These are phyloP conservation scores for Acer campestre DNA, from an alignment of 345 rosid genomes.

Conservation along the genomic window DNA sequence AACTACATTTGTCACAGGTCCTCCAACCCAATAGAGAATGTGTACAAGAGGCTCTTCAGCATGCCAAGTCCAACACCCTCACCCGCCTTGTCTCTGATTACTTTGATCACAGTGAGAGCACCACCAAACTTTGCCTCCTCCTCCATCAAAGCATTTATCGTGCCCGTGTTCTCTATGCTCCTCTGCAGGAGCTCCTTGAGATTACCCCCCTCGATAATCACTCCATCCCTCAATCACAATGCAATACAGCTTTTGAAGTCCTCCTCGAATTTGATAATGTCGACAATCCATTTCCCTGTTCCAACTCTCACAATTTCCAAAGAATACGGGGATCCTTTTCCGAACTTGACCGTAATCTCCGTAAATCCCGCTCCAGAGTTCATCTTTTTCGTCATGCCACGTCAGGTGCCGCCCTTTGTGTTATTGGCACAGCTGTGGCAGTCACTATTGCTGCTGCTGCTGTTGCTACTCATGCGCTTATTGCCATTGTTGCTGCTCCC, in stretches of 20 bases:
- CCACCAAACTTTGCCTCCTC: constrained; percentile 54
- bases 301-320: constrained; percentile 44
- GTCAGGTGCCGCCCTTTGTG: constrained; percentile 50
- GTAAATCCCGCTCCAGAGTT: constrained; percentile 58
- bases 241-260: constrained; percentile 48
- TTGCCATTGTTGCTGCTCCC: constrained; percentile 53
- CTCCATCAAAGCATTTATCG: constrained; percentile 49
- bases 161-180: constrained; percentile 53
- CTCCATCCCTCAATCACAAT: constrained; percentile 43
- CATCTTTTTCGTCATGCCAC: constrained; percentile 46
- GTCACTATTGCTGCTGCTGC: constrained; percentile 44
- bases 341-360: constrained; percentile 51
- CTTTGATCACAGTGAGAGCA: constrained; percentile 64
- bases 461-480: constrained; percentile 57
- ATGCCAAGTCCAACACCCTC: constrained; percentile 40
- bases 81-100: constrained; percentile 58
- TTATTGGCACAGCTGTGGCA: constrained; percentile 50
- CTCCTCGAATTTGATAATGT: constrained; percentile 47
- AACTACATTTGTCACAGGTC: constrained; percentile 40
- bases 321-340: constrained; percentile 63
- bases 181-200: constrained; percentile 61
- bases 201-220: constrained; percentile 49
- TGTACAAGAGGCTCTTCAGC: constrained; percentile 57
- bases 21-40: constrained; percentile 57
- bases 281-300: constrained; percentile 68